These are phyloP conservation scores for Narthecium ossifragum DNA, from an alignment of 106 monocot genomes.

Conservation along the genomic window DNA sequence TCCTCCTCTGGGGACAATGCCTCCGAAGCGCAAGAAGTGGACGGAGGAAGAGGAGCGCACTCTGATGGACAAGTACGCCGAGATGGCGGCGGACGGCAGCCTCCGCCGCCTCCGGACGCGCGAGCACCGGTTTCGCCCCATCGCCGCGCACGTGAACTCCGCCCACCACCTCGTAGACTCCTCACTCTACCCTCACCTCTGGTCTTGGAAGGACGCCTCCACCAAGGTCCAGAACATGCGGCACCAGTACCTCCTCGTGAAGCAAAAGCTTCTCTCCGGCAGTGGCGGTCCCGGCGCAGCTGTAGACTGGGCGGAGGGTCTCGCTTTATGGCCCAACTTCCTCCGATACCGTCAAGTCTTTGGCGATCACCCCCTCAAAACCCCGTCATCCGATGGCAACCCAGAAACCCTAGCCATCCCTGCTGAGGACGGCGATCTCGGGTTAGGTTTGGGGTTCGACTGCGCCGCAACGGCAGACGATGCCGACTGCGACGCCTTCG, in stretches of 20 bases:
- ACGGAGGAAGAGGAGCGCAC: slow-evolving; percentile 59
- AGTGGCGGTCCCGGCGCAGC: background rate
- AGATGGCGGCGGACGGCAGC: slow-evolving; percentile 28
- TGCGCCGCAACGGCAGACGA: background rate
- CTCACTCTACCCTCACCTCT: slow-evolving; percentile 36
- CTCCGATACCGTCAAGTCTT: slow-evolving; percentile 48
- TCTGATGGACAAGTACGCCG: slow-evolving; percentile 47
- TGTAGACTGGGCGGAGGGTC: slow-evolving; percentile 22
- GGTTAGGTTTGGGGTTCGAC: slow-evolving; percentile 17
- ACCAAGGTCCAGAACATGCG: slow-evolving; percentile 79
- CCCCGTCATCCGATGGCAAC: background rate
- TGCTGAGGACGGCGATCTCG: slow-evolving; percentile 9
- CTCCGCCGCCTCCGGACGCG: slow-evolving; percentile 35
- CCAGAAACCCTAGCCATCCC: background rate
- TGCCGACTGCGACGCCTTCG: slow-evolving; percentile 8
- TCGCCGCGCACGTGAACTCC: slow-evolving; percentile 55
- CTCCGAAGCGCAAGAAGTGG: slow-evolving; percentile 50
- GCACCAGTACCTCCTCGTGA: slow-evolving; percentile 72
- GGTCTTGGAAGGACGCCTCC: slow-evolving; percentile 70
- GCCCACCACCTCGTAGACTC: slow-evolving; percentile 39
- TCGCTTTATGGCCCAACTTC: slow-evolving; percentile 59
- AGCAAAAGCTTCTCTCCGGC: slow-evolving; percentile 38
- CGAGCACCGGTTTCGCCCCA: slow-evolving; percentile 54
- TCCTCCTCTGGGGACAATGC: background rate
- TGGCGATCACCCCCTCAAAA: slow-evolving; percentile 42